Conservation (phyloP, 176 grass and related monocot species). For the Aegilops bicornis region DNA sequence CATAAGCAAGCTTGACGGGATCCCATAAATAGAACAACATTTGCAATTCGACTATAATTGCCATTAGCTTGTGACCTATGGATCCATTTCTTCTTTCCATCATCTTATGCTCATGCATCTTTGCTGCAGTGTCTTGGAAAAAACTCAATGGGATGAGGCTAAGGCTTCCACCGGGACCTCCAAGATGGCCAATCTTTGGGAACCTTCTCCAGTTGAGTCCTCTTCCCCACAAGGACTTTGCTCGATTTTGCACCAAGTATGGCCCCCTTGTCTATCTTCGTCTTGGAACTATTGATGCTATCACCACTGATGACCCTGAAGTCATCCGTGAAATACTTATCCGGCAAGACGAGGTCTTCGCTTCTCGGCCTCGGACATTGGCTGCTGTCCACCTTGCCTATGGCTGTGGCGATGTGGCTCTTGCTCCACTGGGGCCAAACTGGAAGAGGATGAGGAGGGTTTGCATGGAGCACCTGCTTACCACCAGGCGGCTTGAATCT, state of each 20-base stretch:
- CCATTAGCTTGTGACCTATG: constrained; percentile 38
- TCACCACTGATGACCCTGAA: constrained; percentile 84
- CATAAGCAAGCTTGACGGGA: constrained; percentile 11
- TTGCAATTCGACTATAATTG: constrained; percentile 35
- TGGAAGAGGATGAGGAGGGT: constrained; percentile 91
- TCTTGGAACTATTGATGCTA: constrained; percentile 74
- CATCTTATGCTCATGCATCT: constrained; percentile 49
- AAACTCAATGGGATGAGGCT: constrained; percentile 37
- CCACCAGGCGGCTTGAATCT: constrained; percentile 67
- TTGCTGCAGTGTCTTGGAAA: constrained; percentile 39
- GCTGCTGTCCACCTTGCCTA: constrained; percentile 82
- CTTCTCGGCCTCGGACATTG: constrained; percentile 73
- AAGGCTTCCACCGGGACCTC: constrained; percentile 81
- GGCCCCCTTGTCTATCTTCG: constrained; percentile 90
- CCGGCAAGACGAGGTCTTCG: constrained; percentile 82
- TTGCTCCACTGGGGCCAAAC: constrained; percentile 69
- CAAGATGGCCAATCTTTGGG: constrained; percentile 71
- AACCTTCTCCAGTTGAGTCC: constrained; percentile 76
- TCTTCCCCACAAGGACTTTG: constrained; percentile 89
- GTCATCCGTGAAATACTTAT: constrained; percentile 92
- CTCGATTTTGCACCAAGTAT: constrained; percentile 63
- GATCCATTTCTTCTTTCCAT: constrained; percentile 48
- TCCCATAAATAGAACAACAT: constrained; percentile 42
- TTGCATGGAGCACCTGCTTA: constrained; percentile 92
- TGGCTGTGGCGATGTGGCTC: constrained; percentile 66